Evolutionary conservation across 192 early-diverging fungal genomes (phyloP).

Genomic region (Backusella psychrophila): DNA sequence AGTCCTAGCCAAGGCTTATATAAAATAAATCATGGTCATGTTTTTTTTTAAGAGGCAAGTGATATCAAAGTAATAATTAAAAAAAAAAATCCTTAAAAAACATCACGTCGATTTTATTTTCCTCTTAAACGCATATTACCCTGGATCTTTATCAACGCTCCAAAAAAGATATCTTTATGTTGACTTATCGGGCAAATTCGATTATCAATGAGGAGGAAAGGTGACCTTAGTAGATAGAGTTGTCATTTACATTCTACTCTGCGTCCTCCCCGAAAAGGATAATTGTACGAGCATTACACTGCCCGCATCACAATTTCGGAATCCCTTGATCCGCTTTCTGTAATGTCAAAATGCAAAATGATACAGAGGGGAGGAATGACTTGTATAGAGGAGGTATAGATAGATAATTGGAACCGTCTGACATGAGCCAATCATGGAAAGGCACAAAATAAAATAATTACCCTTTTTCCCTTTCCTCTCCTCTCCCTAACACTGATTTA

Average conservation of each 20-base stretch:
- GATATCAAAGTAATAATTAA: neutral
- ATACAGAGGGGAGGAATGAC: neutral
- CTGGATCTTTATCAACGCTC: neutral
- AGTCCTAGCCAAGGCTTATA: neutral
- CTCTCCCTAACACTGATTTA: neutral
- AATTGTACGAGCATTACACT: neutral
- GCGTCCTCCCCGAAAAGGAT: neutral
- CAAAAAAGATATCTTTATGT: neutral
- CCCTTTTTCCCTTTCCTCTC: neutral
- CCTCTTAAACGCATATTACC: neutral
- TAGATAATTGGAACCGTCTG: neutral
- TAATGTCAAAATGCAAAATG: slow-evolving; percentile 3
- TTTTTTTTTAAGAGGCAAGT: neutral
- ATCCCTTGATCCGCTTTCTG: neutral
- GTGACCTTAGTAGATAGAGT: neutral
- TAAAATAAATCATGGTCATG: neutral
- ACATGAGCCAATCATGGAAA: neutral
- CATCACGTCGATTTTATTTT: neutral
- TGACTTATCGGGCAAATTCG: neutral
- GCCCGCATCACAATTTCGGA: neutral
- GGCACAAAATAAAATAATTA: neutral
- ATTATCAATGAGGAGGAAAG: neutral
- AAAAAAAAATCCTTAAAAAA: neutral
- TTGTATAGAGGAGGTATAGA: neutral
- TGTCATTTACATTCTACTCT: slow-evolving; percentile 2